These are phyloP conservation scores for Aspergillus neoniger DNA, from an alignment of 2,329 filamentous ascomycete genomes.

Conservation along the genomic window DNA sequence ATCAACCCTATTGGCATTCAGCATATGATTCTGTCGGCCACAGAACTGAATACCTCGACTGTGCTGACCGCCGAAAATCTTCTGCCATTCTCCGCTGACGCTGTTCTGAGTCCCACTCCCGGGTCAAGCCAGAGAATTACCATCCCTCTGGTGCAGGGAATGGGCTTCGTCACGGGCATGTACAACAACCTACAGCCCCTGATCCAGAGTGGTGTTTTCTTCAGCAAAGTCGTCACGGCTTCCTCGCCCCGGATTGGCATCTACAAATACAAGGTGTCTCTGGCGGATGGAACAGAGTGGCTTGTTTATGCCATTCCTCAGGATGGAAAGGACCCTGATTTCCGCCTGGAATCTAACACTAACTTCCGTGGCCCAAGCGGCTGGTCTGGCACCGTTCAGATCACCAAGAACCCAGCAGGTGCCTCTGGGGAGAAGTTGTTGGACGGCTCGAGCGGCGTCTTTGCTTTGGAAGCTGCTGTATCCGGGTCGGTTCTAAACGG, in stretches of 20 bases:
- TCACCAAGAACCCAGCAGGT: conserved; percentile 71
- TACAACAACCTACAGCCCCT: conserved; percentile 71
- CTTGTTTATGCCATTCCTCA: conserved; percentile 71
- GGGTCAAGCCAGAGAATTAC: conserved; percentile 63
- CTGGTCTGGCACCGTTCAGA: conserved; percentile 78
- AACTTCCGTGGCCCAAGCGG: conserved; percentile 64
- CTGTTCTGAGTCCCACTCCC: conserved; percentile 63
- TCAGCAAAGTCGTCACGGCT: conserved; percentile 62
- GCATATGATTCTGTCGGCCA: conserved; percentile 76
- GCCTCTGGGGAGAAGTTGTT: conserved; percentile 66
- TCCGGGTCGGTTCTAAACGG: conserved; percentile 60
- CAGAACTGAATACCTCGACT: conserved; percentile 67
- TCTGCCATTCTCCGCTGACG: conserved; percentile 62
- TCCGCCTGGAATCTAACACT: conserved; percentile 67
- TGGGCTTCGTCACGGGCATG: conserved; percentile 78
- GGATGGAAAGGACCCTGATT: conserved; percentile 62
- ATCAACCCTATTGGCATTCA: conserved; percentile 81
- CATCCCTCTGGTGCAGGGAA: conserved; percentile 85
- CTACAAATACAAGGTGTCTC: conserved; percentile 72
- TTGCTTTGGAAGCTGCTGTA: conserved; percentile 65
- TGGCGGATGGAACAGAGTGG: conserved; percentile 76
- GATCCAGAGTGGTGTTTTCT: conserved; percentile 74
- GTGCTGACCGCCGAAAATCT: conserved; percentile 56
- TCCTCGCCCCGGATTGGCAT: conserved; percentile 62
- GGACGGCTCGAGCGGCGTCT: conserved; percentile 75